A percentile compares a stretch with the other conserved stretches of the same genome.
These are phyloP conservation scores for Biscogniauxia sp. DNA, from an alignment of 2,329 filamentous ascomycete genomes.

Conservation along the genomic window DNA sequence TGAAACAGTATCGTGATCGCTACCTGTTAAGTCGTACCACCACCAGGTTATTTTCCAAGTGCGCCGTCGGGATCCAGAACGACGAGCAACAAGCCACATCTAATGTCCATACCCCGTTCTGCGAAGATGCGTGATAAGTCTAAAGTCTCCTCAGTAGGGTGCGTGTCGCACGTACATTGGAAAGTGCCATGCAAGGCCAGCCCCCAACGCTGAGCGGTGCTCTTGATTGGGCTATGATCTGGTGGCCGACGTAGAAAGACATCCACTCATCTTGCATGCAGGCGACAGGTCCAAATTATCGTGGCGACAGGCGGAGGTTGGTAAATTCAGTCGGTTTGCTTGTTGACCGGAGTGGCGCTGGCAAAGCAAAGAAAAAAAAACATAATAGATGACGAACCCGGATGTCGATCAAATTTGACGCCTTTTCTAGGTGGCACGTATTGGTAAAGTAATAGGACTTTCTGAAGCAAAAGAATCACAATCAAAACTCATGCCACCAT, in stretches of 20 bases:
- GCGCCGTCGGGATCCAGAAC: conserved; percentile 4
- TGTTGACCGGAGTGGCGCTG: conserved; percentile 16
- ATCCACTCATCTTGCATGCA: conserved; percentile 14
- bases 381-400: conserved; percentile 18
- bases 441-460: conserved; percentile 4
- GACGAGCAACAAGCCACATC: conserved; percentile 2
- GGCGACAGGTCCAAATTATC: conserved; percentile 16
- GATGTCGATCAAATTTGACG: conserved; percentile 19
- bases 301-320: conserved; percentile 25
- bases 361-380: conserved; percentile 3
- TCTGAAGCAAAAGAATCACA: conserved; percentile 4
- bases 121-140: background rate
- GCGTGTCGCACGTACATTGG: background rate
- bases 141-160: background rate
- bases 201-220: conserved; percentile 13
- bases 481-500: conserved; percentile 8
- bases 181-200: background rate
- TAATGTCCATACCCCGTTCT: background rate
- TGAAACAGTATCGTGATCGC: conserved; percentile 15
- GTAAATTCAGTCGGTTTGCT: conserved; percentile 18
- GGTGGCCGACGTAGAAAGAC: conserved; percentile 12
- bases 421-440: conserved; percentile 9
- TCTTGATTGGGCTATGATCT: conserved; percentile 22
- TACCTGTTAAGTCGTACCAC: conserved; percentile 11
- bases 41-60: conserved; percentile 1